A percentile compares a stretch with the other conserved stretches of the same genome.
These are phyloP conservation scores for Fusarium sp. DNA, from an alignment of 2,329 filamentous ascomycete species.

Conservation along the genomic window DNA sequence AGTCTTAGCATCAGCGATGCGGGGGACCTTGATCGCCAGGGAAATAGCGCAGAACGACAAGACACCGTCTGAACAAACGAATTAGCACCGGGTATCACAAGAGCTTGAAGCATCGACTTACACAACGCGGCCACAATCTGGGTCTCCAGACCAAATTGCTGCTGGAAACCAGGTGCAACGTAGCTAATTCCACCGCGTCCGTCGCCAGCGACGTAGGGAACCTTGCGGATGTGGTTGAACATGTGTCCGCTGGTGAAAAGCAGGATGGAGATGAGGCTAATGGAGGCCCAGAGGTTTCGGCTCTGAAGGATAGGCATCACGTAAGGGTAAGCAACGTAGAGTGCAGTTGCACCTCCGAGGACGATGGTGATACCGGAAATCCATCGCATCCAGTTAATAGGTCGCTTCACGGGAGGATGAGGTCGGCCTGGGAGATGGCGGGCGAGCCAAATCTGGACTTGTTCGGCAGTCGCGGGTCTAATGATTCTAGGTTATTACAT, in stretches of 20 bases:
- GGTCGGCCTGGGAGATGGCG: slow-evolving; percentile 83
- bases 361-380: slow-evolving; percentile 75
- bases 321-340: slow-evolving; percentile 81
- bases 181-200: slow-evolving; percentile 89
- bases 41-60: slow-evolving; percentile 91
- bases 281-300: slow-evolving; percentile 92
- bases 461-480: slow-evolving; percentile 81
- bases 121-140: slow-evolving; percentile 95
- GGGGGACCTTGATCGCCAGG: slow-evolving; percentile 92
- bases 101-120: slow-evolving; percentile 61
- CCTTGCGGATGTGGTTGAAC: slow-evolving; percentile 98
- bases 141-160: slow-evolving; percentile 92
- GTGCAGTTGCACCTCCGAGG: slow-evolving; percentile 75
- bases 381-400: slow-evolving; percentile 87
- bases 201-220: slow-evolving; percentile 90
- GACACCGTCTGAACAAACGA: slow-evolving; percentile 64
- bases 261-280: slow-evolving; percentile 89
- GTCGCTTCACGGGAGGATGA: slow-evolving; percentile 82
- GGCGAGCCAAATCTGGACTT: slow-evolving; percentile 81
- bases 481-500: background rate
- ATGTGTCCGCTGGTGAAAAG: slow-evolving; percentile 97
- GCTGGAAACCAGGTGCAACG: slow-evolving; percentile 92
- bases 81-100: background rate
- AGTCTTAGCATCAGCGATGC: slow-evolving; percentile 79
- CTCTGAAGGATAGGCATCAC: slow-evolving; percentile 85